phyloP scores from a whole-genome alignment of 768 basidiomycete genomes.

The Clathrus columnatus region DNA sequence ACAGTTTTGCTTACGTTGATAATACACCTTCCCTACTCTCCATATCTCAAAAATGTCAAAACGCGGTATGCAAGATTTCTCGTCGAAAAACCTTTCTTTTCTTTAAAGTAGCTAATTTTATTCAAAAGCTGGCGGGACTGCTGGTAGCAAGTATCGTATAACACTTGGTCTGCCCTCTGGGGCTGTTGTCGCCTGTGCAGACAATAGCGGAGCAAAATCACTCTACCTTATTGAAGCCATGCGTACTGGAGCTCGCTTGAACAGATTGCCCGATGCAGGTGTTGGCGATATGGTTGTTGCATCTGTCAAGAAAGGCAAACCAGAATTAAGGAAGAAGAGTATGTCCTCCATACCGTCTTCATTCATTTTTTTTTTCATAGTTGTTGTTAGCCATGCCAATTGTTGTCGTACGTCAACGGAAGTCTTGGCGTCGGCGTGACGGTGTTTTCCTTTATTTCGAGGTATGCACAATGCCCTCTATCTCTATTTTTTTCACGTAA shows the following conservation, averaged over 20 bases:
- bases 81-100: no score
- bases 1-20: conserved; percentile 9
- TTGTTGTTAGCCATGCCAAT: conserved; percentile 78
- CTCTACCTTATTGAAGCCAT: conserved; percentile 92
- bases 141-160: conserved; percentile 96
- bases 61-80: conserved; percentile 11
- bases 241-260: conserved; percentile 91
- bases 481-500: background rate
- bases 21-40: background rate
- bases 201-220: conserved; percentile 98
- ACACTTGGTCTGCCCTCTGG: conserved; percentile 90
- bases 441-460: conserved; percentile 99
- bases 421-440: conserved; percentile 95
- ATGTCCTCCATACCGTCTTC: conserved; percentile 26
- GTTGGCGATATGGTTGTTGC: conserved; percentile 94
- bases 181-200: conserved; percentile 94
- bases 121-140: conserved; percentile 45
- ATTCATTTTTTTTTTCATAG: background rate
- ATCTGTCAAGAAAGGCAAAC: conserved; percentile 99
- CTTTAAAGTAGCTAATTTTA: background rate
- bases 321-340: conserved; percentile 99
- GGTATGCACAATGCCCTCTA: conserved; percentile 31
- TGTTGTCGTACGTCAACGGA: conserved; percentile 95
- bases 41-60: conserved; percentile 13
- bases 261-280: conserved; percentile 94